Evolutionary conservation across 805 yeast genomes (phyloP).

Genomic region (Saturnispora sanitii): DNA sequence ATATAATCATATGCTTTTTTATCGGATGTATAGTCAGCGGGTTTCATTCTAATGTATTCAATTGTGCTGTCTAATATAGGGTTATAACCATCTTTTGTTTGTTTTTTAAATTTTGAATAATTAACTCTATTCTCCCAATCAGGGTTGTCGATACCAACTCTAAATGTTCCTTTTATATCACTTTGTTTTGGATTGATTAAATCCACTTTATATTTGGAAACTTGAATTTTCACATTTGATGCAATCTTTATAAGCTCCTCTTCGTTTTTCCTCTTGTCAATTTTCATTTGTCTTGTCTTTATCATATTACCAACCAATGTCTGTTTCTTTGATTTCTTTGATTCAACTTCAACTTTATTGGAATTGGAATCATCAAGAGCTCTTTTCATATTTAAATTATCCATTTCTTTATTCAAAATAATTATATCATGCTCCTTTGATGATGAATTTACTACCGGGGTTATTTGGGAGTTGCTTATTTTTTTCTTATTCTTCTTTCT

Average conservation of each 20-base stretch:
- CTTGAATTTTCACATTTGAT: constrained; percentile 5
- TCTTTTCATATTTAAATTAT: background rate
- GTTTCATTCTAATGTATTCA: constrained; percentile 14
- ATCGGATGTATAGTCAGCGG: constrained; percentile 13
- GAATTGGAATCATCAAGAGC: too few species aligned
- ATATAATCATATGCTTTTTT: constrained; percentile 11
- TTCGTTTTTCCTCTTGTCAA: constrained; percentile 4
- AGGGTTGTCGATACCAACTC: constrained; percentile 9
- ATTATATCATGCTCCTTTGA: background rate
- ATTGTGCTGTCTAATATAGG: constrained; percentile 17
- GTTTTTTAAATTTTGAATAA: constrained; percentile 15
- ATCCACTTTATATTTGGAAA: constrained; percentile 13
- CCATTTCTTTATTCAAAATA: background rate
- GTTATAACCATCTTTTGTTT: constrained; percentile 10
- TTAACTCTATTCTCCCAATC: constrained; percentile 15
- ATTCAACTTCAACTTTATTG: too few species aligned
- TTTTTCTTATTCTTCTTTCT: constrained; percentile 1
- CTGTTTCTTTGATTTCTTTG: background rate
- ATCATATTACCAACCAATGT: constrained; percentile 7
- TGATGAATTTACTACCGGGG: background rate
- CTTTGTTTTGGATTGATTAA: too few species aligned
- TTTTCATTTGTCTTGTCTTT: constrained; percentile 14
- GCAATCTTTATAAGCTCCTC: constrained; percentile 4
- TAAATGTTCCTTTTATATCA: background rate
- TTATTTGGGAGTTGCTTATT: background rate